Base-by-base conservation (phyloP, 2,329 filamentous ascomycete species). In the Talaromyces atroroseus region DNA sequence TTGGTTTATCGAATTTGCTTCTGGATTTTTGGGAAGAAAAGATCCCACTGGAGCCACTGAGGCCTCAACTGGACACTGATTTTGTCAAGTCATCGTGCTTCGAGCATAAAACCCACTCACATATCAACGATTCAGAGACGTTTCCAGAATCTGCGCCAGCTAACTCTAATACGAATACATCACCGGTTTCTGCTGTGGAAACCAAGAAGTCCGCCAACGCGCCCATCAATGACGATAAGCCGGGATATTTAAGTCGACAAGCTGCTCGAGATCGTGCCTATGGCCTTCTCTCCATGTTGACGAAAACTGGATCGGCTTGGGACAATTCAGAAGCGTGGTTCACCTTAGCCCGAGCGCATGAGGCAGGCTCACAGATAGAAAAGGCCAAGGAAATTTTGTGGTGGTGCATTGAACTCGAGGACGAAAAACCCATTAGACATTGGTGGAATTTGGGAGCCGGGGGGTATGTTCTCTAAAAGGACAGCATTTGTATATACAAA, bases 351-450 rank as follows among this genome's bases (percentile, higher is more conserved):
- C 80, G 90, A 60, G 91, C 90, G 10, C 89, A 96, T 66, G 94
- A 99, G 72, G 84, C 91, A 68, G 89, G 89, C 57, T 89, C 88
- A 0, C 89, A 96, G 75, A 73, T 84, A 1, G 89, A 94, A 38
- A 95, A 92, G 76, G 88, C 94, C 14, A 95, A 92, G 75, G 88
- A 94, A 64, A 90, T 92, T 47, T 80, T 97, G 6, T 97, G 94
- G 94, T 97, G 92, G 91, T 95, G 92, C 65, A 89, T 99, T 12
- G 91, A 96, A 73, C 78, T 99, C 29, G 94, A 97, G 69, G 92
- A 99, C 69, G 85, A 84, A 7, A 84, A 83, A 61, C 90, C 87
- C 0, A 82, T 96, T 49, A 83, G 94, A 57, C 81, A 83, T 58
- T 97, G 92, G 94, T 81, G 78, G 29, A 85, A 82, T 62, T 80